Percentiles rank a stretch among this genome's conserved stretches.
phyloP scores from a whole-genome alignment of 2,329 filamentous ascomycete genomes.

The Neophaeococcomyces aloes region DNA sequence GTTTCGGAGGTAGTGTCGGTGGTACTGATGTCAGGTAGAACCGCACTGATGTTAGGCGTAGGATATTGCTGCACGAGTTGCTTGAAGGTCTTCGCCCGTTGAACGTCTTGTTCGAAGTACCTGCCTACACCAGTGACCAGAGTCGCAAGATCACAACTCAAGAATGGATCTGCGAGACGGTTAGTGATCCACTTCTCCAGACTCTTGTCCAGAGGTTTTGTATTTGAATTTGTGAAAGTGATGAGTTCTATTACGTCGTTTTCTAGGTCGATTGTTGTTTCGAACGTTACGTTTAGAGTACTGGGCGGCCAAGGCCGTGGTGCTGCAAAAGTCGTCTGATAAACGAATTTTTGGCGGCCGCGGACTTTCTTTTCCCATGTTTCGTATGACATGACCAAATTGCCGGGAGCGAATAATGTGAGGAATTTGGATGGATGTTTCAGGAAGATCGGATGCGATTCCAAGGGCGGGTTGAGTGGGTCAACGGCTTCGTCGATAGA shows the following conservation, averaged over 20 bases:
- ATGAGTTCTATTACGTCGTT: slow-evolving; percentile 11
- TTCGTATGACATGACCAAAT: slow-evolving; percentile 12
- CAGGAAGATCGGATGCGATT: not conserved
- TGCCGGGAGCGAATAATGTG: slow-evolving; percentile 19
- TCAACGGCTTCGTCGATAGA: not conserved
- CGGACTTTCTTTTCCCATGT: slow-evolving; percentile 9
- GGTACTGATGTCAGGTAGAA: not conserved
- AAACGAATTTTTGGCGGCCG: slow-evolving; percentile 11
- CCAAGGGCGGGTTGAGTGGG: not conserved
- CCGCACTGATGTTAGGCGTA: not conserved
- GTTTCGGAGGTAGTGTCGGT: not conserved
- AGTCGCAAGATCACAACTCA: slow-evolving; percentile 14
- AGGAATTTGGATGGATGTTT: slow-evolving; percentile 10
- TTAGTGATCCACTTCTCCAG: slow-evolving; percentile 13
- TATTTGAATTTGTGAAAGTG: slow-evolving; percentile 3
- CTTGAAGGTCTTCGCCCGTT: slow-evolving; percentile 17
- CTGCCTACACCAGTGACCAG: slow-evolving; percentile 19
- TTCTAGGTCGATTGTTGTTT: slow-evolving; percentile 14
- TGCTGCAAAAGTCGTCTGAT: slow-evolving; percentile 13
- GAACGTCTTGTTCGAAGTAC: slow-evolving; percentile 17
- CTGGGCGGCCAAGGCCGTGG: slow-evolving; percentile 17
- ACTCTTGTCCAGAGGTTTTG: slow-evolving; percentile 1
- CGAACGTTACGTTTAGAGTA: slow-evolving; percentile 12
- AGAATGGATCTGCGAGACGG: slow-evolving; percentile 13
- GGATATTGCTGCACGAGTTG: slow-evolving; percentile 4